Conservation (phyloP, 331 rosid species). For the Prunus yedoensis region DNA sequence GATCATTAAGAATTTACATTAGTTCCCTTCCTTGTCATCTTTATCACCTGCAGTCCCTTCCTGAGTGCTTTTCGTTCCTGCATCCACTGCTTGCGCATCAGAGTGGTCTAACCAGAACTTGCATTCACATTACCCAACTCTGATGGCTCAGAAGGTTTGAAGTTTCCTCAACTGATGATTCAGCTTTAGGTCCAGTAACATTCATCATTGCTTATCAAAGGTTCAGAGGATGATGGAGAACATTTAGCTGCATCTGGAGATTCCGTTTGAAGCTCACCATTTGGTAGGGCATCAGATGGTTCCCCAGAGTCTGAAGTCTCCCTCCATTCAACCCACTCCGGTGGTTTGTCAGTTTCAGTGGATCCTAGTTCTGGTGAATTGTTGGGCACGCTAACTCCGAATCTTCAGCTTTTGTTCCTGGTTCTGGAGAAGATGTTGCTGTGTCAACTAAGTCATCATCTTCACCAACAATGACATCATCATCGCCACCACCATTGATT, state of each 20-base stretch:
- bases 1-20: constrained; percentile 53
- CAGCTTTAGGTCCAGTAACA: constrained; percentile 35
- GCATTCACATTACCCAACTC: constrained; percentile 39
- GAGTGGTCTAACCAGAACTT: constrained; percentile 27
- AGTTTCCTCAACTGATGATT: constrained; percentile 26
- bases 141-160: constrained; percentile 31
- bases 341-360: constrained; percentile 72
- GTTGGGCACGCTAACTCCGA: not conserved
- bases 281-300: constrained; percentile 57
- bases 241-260: constrained; percentile 43
- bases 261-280: constrained; percentile 57
- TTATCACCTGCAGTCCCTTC: constrained; percentile 35
- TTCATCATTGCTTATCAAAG: constrained; percentile 34
- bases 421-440: constrained; percentile 70
- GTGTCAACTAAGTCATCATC: constrained; percentile 85
- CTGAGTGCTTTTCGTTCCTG: constrained; percentile 29
- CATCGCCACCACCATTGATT: constrained; percentile 39
- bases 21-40: constrained; percentile 45
- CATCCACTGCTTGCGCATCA: too few relatives aligned
- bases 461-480: constrained; percentile 59
- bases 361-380: constrained; percentile 29
- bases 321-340: constrained; percentile 99
- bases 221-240: constrained; percentile 44
- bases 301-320: constrained; percentile 76
- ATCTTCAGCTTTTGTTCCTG: constrained; percentile 44